Evolutionary conservation across 768 basidiomycete species (phyloP), one percentile per base, ranked within the genome.

Genomic region (Tephrocybe sp.): DNA sequence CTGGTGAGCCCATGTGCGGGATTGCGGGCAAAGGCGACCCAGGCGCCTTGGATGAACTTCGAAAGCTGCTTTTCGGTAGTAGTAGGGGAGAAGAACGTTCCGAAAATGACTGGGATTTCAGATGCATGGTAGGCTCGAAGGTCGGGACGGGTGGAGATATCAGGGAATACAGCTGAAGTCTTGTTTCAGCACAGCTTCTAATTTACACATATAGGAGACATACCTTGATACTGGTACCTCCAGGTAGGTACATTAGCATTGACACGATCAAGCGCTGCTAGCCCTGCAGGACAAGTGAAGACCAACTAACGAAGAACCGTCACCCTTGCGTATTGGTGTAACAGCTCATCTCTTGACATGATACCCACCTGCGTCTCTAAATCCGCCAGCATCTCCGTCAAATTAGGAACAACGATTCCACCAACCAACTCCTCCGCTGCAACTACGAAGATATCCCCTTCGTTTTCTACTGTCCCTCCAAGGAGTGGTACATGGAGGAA

Each of bases 21-120:
- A 52, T 73, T 64, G n/a, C 67, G 63, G 14, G 72, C 72, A 48
- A 75, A 75, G 5, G 66, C 62, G 7, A 71, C 69, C 73, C 72
- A 75, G 0, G 69, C 70, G 13, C 59, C 48, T 55, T 71, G 70
- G 2, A 72, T 55, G 44, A 64, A 68, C 39, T 55, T 59, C 1
- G 72, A 73, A 4, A 74, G 62, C 0, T 60, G 61, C 7, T 67
- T 8, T 26, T 54, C 16, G 55, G 39, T 6, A 61, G 64, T 16
- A 58, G 59, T 31, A 57, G 52, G 30, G 48, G 35, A 13, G 57
- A 39, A 10, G 54, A 63, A 66, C 6, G 66, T 69, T 1, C 68
- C 70, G 50, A 73, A 75, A 30, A 70, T 64, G 19, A 70, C 58
- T 0, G 73, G 71, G n/a, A 76, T 66, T 31, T 72, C 66, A 3